These are phyloP conservation scores for Cladosporium phlei DNA, from an alignment of 2,329 filamentous ascomycete genomes.

Conservation along the genomic window DNA sequence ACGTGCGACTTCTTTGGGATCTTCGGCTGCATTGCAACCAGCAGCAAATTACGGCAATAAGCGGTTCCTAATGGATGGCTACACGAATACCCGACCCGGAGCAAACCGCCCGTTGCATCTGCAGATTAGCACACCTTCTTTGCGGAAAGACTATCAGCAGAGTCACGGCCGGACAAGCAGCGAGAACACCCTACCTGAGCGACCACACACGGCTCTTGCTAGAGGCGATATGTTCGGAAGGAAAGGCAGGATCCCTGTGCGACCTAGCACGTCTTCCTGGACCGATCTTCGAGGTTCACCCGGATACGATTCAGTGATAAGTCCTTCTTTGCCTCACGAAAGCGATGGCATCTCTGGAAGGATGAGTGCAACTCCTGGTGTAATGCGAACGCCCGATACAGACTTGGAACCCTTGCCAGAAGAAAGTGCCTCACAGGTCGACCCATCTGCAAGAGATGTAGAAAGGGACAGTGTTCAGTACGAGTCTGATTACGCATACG, in stretches of 20 bases:
- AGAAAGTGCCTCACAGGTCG: slow-evolving; percentile 25
- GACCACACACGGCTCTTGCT: slow-evolving; percentile 25
- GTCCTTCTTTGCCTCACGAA: background rate
- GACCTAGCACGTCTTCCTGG: slow-evolving; percentile 12
- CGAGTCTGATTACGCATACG: slow-evolving; percentile 13
- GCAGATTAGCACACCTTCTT: slow-evolving; percentile 28
- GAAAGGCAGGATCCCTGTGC: slow-evolving; percentile 20
- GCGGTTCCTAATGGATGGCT: slow-evolving; percentile 19
- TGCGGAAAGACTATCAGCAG: slow-evolving; percentile 30
- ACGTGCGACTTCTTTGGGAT: slow-evolving; percentile 31
- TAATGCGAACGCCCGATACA: slow-evolving; percentile 35
- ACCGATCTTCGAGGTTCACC: slow-evolving; percentile 9
- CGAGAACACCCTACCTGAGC: slow-evolving; percentile 50
- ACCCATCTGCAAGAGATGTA: slow-evolving; percentile 1
- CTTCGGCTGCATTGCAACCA: background rate
- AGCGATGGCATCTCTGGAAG: background rate
- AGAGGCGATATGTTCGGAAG: slow-evolving; percentile 11
- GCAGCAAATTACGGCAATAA: slow-evolving; percentile 9
- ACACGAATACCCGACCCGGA: slow-evolving; percentile 18
- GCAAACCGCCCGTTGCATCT: slow-evolving; percentile 22
- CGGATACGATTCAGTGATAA: slow-evolving; percentile 3
- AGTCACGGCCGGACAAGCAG: slow-evolving; percentile 59
- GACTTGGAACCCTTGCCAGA: slow-evolving; percentile 40
- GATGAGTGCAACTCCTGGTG: background rate
- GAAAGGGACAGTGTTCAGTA: background rate